Conservation (phyloP, 2,329 filamentous ascomycete genomes). For the Coleophoma cylindrospora region DNA sequence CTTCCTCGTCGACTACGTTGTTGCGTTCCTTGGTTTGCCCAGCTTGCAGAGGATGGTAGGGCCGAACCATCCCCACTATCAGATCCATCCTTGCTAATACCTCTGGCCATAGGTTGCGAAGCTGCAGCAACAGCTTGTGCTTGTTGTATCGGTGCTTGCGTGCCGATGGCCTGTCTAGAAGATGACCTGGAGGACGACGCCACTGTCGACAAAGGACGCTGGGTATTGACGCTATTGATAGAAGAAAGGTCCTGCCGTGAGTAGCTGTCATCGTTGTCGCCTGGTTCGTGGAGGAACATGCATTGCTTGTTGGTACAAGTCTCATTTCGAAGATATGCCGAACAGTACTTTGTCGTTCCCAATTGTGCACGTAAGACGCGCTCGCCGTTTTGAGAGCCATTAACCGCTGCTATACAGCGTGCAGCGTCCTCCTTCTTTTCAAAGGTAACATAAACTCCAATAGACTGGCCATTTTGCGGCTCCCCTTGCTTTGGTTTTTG, state of each 20-base stretch:
- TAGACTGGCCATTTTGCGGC: conserved; percentile 59
- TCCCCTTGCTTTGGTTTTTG: conserved; percentile 76
- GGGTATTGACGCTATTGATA: conserved; percentile 84
- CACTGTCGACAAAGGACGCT: conserved; percentile 54
- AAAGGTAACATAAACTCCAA: conserved; percentile 98
- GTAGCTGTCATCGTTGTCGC: conserved; percentile 97
- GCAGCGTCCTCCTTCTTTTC: conserved; percentile 86
- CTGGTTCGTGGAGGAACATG: conserved; percentile 96
- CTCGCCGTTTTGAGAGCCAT: conserved; percentile 89
- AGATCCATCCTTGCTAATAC: conserved; percentile 73
- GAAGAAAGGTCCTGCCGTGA: conserved; percentile 91
- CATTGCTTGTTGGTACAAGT: conserved; percentile 93
- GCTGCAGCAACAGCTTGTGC: conserved; percentile 27
- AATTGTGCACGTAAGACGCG: conserved; percentile 71
- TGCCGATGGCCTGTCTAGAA: conserved; percentile 44
- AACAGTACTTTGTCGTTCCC: conserved; percentile 98
- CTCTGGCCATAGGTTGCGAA: conserved; percentile 65
- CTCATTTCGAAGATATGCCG: conserved; percentile 90
- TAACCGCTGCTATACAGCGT: conserved; percentile 84
- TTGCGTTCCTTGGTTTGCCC: conserved; percentile 70
- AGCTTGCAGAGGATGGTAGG: conserved; percentile 89
- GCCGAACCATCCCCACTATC: conserved; percentile 78
- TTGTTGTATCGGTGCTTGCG: conserved; percentile 27
- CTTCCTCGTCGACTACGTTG: conserved; percentile 68
- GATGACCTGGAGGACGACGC: conserved; percentile 47